Conservation (phyloP, 2,329 filamentous ascomycete genomes). For the Neurospora sp. region DNA sequence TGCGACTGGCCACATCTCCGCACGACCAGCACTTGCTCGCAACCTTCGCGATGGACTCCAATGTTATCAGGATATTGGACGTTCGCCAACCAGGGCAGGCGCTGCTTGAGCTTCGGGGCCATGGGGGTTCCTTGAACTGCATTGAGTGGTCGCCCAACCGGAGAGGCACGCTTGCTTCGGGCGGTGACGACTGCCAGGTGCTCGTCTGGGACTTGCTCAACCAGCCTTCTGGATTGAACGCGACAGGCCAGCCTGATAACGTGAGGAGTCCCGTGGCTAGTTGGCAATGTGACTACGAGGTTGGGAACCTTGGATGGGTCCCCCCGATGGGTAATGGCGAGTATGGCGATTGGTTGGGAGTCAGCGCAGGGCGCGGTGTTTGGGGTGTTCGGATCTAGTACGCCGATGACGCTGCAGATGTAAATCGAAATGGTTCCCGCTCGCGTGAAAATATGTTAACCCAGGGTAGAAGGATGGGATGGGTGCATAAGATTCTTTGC, state of each 20-base stretch:
- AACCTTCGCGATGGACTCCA: slow-evolving; percentile 93
- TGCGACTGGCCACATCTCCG: slow-evolving; percentile 80
- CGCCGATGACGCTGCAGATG: not conserved
- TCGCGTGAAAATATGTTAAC: not conserved
- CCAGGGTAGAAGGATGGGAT: not conserved
- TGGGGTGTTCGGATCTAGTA: slow-evolving; percentile 52
- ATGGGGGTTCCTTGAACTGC: slow-evolving; percentile 76
- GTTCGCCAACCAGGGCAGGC: slow-evolving; percentile 94
- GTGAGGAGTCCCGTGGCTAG: slow-evolving; percentile 60
- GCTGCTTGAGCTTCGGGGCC: slow-evolving; percentile 83
- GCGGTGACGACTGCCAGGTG: slow-evolving; percentile 84
- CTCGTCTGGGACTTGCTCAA: slow-evolving; percentile 90
- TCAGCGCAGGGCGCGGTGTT: slow-evolving; percentile 69
- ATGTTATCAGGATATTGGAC: slow-evolving; percentile 86
- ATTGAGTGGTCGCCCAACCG: slow-evolving; percentile 91
- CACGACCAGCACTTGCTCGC: slow-evolving; percentile 92
- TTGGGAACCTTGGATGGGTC: slow-evolving; percentile 78
- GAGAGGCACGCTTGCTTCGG: slow-evolving; percentile 81
- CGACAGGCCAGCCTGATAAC: slow-evolving; percentile 42
- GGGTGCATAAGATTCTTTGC: not conserved
- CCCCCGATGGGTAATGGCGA: slow-evolving; percentile 60
- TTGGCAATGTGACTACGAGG: slow-evolving; percentile 82
- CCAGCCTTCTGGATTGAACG: slow-evolving; percentile 42
- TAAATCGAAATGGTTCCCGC: not conserved
- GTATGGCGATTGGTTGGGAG: slow-evolving; percentile 73